Percentiles rank a stretch among this genome's conserved stretches.
Conservation (phyloP, 768 basidiomycete species). For the Leccinellum luteum region DNA sequence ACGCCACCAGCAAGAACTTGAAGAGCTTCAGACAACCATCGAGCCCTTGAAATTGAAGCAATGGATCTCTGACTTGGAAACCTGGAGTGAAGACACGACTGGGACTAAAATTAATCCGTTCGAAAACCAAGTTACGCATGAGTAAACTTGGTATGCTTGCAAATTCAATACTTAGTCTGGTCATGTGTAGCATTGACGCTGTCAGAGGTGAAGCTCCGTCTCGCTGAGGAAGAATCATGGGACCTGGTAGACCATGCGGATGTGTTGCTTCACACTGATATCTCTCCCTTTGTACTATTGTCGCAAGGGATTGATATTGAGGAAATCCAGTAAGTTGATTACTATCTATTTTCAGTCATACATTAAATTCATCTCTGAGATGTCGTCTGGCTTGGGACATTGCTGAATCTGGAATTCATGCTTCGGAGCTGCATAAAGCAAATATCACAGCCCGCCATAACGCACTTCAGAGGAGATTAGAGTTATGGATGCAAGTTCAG, state of each 20-base stretch:
- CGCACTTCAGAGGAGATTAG: neutral
- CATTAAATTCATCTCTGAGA: neutral
- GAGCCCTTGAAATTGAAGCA: neutral
- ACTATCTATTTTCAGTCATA: too few relatives aligned
- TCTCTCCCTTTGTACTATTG: neutral
- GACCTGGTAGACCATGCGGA: neutral
- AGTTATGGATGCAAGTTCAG: neutral
- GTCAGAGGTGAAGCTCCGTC: neutral
- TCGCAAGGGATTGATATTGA: neutral
- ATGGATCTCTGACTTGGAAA: neutral
- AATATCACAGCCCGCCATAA: neutral
- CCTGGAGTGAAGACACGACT: neutral
- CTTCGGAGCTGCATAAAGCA: neutral
- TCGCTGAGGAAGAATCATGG: neutral
- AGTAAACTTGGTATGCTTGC: neutral
- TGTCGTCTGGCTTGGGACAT: neutral
- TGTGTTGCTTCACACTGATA: neutral
- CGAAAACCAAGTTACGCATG: neutral
- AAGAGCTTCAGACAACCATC: neutral
- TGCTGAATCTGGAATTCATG: neutral
- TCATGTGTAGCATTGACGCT: neutral
- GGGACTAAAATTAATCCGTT: neutral
- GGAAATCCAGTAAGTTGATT: too few relatives aligned
- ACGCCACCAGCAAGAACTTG: neutral
- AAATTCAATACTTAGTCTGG: neutral